Percentiles rank a stretch among this genome's conserved stretches.
Conservation (phyloP, 345 rosid species). For the Gossypium stocksii region DNA sequence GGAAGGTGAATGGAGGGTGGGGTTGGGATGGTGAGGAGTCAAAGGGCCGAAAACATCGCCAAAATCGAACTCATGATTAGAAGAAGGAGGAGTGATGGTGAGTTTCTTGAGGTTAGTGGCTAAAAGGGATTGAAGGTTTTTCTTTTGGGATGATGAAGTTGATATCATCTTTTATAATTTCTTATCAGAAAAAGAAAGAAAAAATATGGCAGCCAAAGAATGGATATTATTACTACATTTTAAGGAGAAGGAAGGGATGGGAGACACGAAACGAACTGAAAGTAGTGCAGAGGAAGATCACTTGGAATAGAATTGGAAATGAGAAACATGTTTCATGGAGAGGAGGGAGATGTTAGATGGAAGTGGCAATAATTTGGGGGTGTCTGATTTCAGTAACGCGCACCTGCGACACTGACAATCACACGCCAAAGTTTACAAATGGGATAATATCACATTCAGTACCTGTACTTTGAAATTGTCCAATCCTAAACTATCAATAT, state of each 20-base stretch:
- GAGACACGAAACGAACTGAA: neutral
- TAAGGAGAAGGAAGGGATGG: neutral
- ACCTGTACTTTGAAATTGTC: no score
- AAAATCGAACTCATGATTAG: conserved; percentile 43
- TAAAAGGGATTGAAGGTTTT: conserved; percentile 41
- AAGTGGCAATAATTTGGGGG: conserved; percentile 11
- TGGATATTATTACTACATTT: conserved; percentile 25
- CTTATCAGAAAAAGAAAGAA: neutral
- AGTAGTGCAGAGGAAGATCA: neutral
- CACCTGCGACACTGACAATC: neutral
- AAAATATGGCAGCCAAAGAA: conserved; percentile 25
- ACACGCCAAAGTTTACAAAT: neutral
- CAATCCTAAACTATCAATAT: no score
- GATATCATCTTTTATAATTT: conserved; percentile 26
- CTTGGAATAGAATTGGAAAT: neutral
- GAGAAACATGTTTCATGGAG: neutral
- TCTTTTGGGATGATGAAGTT: conserved; percentile 39
- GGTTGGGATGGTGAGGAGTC: conserved; percentile 24
- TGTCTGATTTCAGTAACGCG: neutral
- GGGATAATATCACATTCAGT: no score
- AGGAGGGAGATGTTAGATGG: neutral
- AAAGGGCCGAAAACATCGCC: conserved; percentile 54
- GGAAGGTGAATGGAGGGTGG: conserved; percentile 24
- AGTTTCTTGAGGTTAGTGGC: conserved; percentile 51
- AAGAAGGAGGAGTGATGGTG: conserved; percentile 40